Percentiles rank a stretch among this genome's conserved stretches.
phyloP scores from a whole-genome alignment of 257 asterid genomes.

The Coffea eugenioides region DNA sequence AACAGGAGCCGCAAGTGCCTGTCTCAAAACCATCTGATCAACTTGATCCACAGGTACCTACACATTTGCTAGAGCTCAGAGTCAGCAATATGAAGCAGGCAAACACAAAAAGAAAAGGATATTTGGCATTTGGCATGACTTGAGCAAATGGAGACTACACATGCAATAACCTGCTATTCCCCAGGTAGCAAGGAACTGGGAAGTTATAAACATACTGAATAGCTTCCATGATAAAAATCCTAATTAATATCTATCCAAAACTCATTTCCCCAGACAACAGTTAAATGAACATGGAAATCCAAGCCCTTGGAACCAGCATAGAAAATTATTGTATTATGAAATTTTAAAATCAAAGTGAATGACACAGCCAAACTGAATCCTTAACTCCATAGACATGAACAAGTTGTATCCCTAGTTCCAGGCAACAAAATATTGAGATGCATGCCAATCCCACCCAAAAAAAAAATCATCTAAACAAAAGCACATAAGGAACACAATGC shows the following conservation, averaged over 20 bases:
- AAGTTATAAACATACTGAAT: not conserved
- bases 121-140: not conserved
- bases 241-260: not conserved
- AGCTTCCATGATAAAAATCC: not conserved
- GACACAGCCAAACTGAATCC: not conserved
- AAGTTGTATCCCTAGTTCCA: not conserved
- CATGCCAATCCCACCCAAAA: not conserved
- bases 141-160: not conserved
- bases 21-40: constrained; percentile 46
- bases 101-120: not conserved
- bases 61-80: constrained; percentile 15
- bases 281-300: not conserved
- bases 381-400: not conserved
- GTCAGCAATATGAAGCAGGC: not conserved
- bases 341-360: not conserved
- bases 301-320: not conserved
- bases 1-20: constrained; percentile 72
- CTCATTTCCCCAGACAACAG: not conserved
- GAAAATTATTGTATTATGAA: not conserved
- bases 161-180: not conserved
- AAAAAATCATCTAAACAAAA: not conserved
- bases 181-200: not conserved
- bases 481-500: not conserved
- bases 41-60: constrained; percentile 58
- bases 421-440: not conserved